Percentiles rank a stretch among this genome's conserved stretches.
Evolutionary conservation across 2,329 filamentous ascomycete species (phyloP).

Genomic region (Ciborinia camelliae): DNA sequence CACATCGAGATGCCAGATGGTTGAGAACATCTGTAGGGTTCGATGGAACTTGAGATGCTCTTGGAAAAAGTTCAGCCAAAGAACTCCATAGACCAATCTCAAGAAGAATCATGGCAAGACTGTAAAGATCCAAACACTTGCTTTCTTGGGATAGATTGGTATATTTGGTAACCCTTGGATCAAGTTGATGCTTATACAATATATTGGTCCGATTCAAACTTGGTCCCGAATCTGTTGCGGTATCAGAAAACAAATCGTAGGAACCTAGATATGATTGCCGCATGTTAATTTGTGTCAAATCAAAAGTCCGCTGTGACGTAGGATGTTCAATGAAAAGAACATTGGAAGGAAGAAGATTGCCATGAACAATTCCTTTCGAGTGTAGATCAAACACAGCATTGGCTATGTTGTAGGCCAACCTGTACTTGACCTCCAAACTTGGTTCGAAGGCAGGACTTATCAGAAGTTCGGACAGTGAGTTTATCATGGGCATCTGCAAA

Average conservation of each 20-base stretch:
- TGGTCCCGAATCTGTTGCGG: slow-evolving; percentile 38
- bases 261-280: slow-evolving; percentile 67
- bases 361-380: slow-evolving; percentile 64
- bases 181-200: slow-evolving; percentile 62
- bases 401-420: slow-evolving; percentile 67
- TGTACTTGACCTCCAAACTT: slow-evolving; percentile 71
- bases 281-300: slow-evolving; percentile 50
- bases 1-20: slow-evolving; percentile 52
- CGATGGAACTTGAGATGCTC: slow-evolving; percentile 29
- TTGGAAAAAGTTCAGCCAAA: slow-evolving; percentile 42
- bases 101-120: slow-evolving; percentile 67
- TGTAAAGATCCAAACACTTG: slow-evolving; percentile 65
- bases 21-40: slow-evolving; percentile 32
- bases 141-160: slow-evolving; percentile 53
- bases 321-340: slow-evolving; percentile 57
- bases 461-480: slow-evolving; percentile 54
- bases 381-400: slow-evolving; percentile 74
- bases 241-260: slow-evolving; percentile 65
- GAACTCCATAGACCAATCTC: slow-evolving; percentile 75
- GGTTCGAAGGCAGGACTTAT: slow-evolving; percentile 54
- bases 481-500: slow-evolving; percentile 39
- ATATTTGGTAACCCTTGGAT: slow-evolving; percentile 50
- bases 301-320: slow-evolving; percentile 25
- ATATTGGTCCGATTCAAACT: slow-evolving; percentile 22
- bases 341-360: slow-evolving; percentile 64